Percentiles rank a stretch among this genome's conserved stretches.
phyloP scores from a whole-genome alignment of 2,329 filamentous ascomycete genomes.

The Aureobasidium sp. region DNA sequence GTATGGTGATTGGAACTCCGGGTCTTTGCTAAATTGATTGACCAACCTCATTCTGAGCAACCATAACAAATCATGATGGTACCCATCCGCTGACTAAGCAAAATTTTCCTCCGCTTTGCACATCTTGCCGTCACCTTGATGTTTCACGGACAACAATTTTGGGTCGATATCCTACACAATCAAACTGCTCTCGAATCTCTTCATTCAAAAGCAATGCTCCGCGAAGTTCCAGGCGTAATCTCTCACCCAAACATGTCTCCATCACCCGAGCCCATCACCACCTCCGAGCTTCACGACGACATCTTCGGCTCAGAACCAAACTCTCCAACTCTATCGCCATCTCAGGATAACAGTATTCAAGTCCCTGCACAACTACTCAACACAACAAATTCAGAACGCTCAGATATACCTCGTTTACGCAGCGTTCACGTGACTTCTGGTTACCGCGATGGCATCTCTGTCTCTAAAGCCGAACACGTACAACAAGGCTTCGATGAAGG shows the following conservation, averaged over 20 bases:
- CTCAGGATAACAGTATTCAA: neutral
- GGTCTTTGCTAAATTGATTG: too few species aligned
- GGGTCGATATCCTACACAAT: too few species aligned
- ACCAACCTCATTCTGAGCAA: too few species aligned
- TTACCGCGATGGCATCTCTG: conserved; percentile 88
- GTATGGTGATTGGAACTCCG: too few species aligned
- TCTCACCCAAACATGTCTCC: neutral
- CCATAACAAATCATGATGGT: too few species aligned
- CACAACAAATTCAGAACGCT: conserved; percentile 47
- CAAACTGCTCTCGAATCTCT: too few species aligned
- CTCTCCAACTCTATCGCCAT: conserved; percentile 33
- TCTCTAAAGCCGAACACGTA: conserved; percentile 78
- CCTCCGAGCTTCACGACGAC: conserved; percentile 44
- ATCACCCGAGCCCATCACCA: neutral
- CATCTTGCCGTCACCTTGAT: conserved; percentile 2
- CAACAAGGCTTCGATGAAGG: conserved; percentile 95
- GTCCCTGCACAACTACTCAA: conserved; percentile 33
- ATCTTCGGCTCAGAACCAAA: conserved; percentile 51
- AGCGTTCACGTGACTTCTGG: conserved; percentile 84
- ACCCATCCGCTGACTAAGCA: conserved; percentile 11
- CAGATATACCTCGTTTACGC: conserved; percentile 80
- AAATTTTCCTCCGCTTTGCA: neutral
- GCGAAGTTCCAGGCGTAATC: conserved; percentile 29
- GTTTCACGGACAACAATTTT: neutral
- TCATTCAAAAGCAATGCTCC: conserved; percentile 28